Conservation (phyloP, 768 basidiomycete genomes). For the Tulasnella sp. region DNA sequence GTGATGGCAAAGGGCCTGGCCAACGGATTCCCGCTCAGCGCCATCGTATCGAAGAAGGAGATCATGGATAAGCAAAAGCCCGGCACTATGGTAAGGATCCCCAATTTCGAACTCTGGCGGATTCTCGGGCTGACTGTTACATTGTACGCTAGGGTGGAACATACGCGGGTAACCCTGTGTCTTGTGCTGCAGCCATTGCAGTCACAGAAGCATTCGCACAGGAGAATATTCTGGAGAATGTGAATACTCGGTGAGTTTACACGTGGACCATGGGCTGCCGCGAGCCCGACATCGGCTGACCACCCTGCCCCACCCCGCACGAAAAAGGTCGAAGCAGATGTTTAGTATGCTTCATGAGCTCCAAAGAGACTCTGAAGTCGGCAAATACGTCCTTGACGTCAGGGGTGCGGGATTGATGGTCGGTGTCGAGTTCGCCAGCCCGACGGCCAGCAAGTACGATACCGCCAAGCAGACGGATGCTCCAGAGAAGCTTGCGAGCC, state of each 20-base stretch:
- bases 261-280: not conserved
- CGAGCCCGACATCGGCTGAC: not conserved
- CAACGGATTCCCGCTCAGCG: conserved; percentile 90
- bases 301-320: conserved; percentile 27
- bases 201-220: conserved; percentile 66
- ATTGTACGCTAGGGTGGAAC: conserved; percentile 64
- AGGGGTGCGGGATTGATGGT: conserved; percentile 88
- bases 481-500: conserved; percentile 48
- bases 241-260: conserved; percentile 46
- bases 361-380: conserved; percentile 41
- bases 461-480: conserved; percentile 31
- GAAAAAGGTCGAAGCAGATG: conserved; percentile 68
- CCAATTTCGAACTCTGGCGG: not conserved
- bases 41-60: conserved; percentile 67
- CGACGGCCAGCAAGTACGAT: conserved; percentile 45
- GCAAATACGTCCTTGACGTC: conserved; percentile 64
- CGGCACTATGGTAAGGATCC: conserved; percentile 60
- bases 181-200: conserved; percentile 84
- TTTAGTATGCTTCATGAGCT: conserved; percentile 50
- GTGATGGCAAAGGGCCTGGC: conserved; percentile 85
- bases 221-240: conserved; percentile 77
- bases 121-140: conserved; percentile 1
- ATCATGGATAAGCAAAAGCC: conserved; percentile 68
- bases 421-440: conserved; percentile 65
- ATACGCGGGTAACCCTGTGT: conserved; percentile 84